Base-by-base conservation (phyloP, 345 rosid species). In the Erucastrum elatum region DNA sequence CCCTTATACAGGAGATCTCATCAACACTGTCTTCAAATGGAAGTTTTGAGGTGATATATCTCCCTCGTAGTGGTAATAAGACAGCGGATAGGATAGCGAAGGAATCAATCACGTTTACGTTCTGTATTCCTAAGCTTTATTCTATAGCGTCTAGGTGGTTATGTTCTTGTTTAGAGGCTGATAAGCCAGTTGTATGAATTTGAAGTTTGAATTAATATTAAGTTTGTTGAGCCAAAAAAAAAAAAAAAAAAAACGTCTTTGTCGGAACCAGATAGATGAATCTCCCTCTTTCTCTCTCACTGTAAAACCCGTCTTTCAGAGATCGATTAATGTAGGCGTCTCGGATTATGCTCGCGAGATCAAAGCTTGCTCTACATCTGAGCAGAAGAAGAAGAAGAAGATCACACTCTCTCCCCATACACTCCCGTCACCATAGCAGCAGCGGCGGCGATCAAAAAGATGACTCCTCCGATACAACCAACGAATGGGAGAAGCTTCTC, bases 401-500 rank as follows among this genome's bases (percentile, higher is more conserved):
- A 75, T 71, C 82, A 29, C 74, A 35, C 8, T 77, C 76, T 77
- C 30, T 71, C 1, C 75, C 61, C 56, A 78, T 60, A 41, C 30
- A 17, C 26, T 41, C 65, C 51, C 31, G 1, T 53, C 60, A 71
- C 10, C 55, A 21, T 35, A 34, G 64, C 27, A 10, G 27, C 65
- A 71, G 77, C 39, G 49, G 60, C 26, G 15, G 17, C 68, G 75
- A 12, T 39, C 12, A 39, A 1, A 39, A 41, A 21, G 56, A 13
- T 4, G 64, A 71, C 27, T 3, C 21, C 21, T 80, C 85, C 5
- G 85, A 72, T 34, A 64, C 86, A 33, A 73, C 79, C 71, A 90
- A 84, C 17, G 93, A 94, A 71, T 90, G 97, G 96, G 97, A 92
- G 86, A 90, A 85, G 74, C 83, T 92, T 79, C 87, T 92, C 77